Percentiles rank a stretch among this genome's conserved stretches.
These are phyloP conservation scores for Ceratobasidium sp. DNA, from an alignment of 1,284 basidiomycete species.

Conservation along the genomic window DNA sequence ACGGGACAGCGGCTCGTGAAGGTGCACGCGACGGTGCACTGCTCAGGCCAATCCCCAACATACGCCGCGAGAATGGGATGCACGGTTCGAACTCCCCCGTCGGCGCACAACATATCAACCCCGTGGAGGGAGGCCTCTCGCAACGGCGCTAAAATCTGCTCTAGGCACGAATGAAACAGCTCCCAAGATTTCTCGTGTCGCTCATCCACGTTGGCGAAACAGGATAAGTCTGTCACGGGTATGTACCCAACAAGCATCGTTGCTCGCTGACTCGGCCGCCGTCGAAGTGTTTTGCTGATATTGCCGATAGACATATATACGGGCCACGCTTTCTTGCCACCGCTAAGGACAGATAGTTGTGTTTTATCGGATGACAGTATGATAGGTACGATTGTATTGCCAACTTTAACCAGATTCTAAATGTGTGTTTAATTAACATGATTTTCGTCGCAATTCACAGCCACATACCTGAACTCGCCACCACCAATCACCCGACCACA, in stretches of 20 bases:
- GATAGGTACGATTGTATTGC: constrained; percentile 30
- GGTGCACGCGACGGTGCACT: constrained; percentile 47
- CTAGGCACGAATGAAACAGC: constrained; percentile 51
- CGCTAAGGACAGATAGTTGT: constrained; percentile 38
- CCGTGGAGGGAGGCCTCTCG: constrained; percentile 38
- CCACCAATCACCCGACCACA: not conserved
- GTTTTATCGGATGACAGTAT: constrained; percentile 47
- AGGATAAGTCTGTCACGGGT: constrained; percentile 13
- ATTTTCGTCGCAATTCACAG: not conserved
- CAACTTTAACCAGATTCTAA: too few relatives aligned
- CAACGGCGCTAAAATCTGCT: constrained; percentile 46
- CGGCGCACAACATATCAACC: constrained; percentile 46
- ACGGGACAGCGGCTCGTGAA: constrained; percentile 18
- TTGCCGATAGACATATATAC: not conserved
- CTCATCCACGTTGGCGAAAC: not conserved
- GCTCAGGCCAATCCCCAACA: constrained; percentile 51
- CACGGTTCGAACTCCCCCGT: constrained; percentile 38
- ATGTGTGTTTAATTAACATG: not conserved
- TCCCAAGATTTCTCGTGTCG: constrained; percentile 13
- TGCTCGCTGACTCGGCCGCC: not conserved
- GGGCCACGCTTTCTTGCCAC: constrained; percentile 22
- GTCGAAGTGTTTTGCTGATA: not conserved
- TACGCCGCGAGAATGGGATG: constrained; percentile 50
- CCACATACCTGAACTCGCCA: not conserved
- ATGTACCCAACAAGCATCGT: constrained; percentile 40